Evolutionary conservation across 345 rosid species (phyloP).

Genomic region (Citrus mangshanensis): DNA sequence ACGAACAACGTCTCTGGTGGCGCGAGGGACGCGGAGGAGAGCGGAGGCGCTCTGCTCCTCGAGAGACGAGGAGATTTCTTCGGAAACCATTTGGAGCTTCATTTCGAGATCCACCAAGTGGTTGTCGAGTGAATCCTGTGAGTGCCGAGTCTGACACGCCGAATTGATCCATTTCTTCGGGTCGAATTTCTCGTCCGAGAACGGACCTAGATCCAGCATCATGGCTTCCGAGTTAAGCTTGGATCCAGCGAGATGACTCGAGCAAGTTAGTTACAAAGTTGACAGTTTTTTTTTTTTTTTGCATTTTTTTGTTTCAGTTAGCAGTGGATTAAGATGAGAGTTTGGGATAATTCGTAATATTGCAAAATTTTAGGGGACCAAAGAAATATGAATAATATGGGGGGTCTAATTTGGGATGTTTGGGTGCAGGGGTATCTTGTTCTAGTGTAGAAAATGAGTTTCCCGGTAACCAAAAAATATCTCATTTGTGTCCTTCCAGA

Average conservation of each 20-base stretch:
- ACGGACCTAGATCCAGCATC: slow-evolving; percentile 96
- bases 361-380: neutral
- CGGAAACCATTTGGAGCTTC: slow-evolving; percentile 98
- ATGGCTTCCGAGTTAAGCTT: slow-evolving; percentile 10
- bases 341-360: neutral
- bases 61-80: slow-evolving; percentile 94
- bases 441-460: neutral
- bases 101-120: slow-evolving; percentile 94
- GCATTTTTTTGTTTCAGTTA: neutral
- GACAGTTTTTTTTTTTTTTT: neutral
- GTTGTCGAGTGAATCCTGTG: slow-evolving; percentile 81
- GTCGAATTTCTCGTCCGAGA: slow-evolving; percentile 93
- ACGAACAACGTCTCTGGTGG: slow-evolving; percentile 87
- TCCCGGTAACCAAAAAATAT: neutral
- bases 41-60: slow-evolving; percentile 90
- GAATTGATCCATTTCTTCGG: slow-evolving; percentile 94
- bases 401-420: neutral
- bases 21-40: slow-evolving; percentile 94
- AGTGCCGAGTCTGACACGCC: slow-evolving; percentile 75
- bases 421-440: neutral
- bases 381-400: neutral
- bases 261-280: neutral
- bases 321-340: neutral
- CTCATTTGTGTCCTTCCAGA: slow-evolving; percentile 19
- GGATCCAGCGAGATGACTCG: slow-evolving; percentile 5